Base-by-base conservation (phyloP, 805 yeast species). In the Monosporozyma aerobia region DNA sequence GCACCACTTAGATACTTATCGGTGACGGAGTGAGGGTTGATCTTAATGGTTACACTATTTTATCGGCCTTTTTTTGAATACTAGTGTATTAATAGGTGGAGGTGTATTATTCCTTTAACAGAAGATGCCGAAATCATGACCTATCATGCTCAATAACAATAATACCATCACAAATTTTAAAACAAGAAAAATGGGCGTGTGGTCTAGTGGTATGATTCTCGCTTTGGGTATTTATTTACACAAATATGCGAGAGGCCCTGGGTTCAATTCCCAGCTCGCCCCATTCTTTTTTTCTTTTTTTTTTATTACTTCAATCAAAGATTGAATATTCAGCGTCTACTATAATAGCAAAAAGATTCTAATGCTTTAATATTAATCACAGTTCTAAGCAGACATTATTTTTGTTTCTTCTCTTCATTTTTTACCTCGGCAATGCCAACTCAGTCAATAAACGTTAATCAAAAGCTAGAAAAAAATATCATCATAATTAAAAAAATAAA, bases 201-300 rank as follows among this genome's bases (percentile, higher is more conserved):
- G 76, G 78, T 74, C 77, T 74, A 74, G 77, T 74, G 77, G 78
- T 74, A 74, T 74, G 77, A 74, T 74, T 74, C 77, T 73, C 75
- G 77, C 77, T 74, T 73, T 73, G 77, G 77, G 77, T 59, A 25
- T 6, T 35, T 35, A 14, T 1, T 43, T 43, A 19, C 16, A 22
- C 45, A 43, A 43, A 10, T 23, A 64, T 77, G 79, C 77, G 79
- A 75, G 79, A 76, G 79, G 80, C 78, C 80, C 80, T 73, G 80
- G 80, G 79, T 76, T 76, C 79, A 75, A 76, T 75, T 76, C 79
- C 79, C 80, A 73, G 79, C 65, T 60, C 66, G 71, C 70, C 71
- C 71, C 70, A 33, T 59, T 52, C 54, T 48, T 48, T 53, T 58
- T 62, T 53, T 48, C n/a, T 5, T 33, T 16, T 39, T 19, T 19